A percentile compares a stretch with the other conserved stretches of the same genome.
These are phyloP conservation scores for Colletotrichum viniferum DNA, from an alignment of 2,329 filamentous ascomycete species.

Conservation along the genomic window DNA sequence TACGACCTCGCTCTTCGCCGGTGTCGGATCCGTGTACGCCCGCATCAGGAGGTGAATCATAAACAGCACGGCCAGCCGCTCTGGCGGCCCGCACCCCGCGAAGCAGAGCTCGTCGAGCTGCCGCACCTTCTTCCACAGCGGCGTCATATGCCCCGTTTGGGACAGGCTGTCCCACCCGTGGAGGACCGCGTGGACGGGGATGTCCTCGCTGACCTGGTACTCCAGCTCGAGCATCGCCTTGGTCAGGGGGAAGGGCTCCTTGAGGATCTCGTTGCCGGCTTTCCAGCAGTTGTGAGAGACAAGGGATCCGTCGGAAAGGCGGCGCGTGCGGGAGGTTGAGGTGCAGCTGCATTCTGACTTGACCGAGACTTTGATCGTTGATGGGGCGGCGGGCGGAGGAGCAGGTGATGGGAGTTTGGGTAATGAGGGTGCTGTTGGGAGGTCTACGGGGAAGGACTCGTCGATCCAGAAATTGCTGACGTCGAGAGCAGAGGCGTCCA, in stretches of 20 bases:
- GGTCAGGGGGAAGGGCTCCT: conserved; percentile 5
- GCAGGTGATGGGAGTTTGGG: not conserved
- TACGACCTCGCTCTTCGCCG: not conserved
- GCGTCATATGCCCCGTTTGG: conserved; percentile 26
- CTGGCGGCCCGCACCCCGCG: conserved; percentile 15
- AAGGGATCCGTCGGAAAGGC: not conserved
- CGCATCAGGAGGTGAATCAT: conserved; percentile 28
- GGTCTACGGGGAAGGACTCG: not conserved
- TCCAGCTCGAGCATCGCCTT: conserved; percentile 22
- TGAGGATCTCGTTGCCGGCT: conserved; percentile 23
- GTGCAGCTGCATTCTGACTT: not conserved
- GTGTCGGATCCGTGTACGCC: conserved; percentile 29
- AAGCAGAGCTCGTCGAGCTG: conserved; percentile 29
- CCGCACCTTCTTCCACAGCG: conserved; percentile 29
- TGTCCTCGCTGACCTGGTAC: conserved; percentile 27
- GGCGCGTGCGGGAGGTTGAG: not conserved
- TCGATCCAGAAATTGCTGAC: not conserved
- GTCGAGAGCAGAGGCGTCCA: not conserved
- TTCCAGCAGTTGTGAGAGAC: conserved; percentile 28
- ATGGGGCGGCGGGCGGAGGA: not conserved
- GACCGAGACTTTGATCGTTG: not conserved
- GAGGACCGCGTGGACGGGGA: conserved; percentile 27
- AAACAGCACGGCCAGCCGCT: conserved; percentile 27
- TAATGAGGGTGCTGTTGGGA: not conserved
- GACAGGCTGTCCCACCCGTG: conserved; percentile 33